Base-by-base conservation (phyloP, 305 asterid species). In the Ilex paraguariensis region DNA sequence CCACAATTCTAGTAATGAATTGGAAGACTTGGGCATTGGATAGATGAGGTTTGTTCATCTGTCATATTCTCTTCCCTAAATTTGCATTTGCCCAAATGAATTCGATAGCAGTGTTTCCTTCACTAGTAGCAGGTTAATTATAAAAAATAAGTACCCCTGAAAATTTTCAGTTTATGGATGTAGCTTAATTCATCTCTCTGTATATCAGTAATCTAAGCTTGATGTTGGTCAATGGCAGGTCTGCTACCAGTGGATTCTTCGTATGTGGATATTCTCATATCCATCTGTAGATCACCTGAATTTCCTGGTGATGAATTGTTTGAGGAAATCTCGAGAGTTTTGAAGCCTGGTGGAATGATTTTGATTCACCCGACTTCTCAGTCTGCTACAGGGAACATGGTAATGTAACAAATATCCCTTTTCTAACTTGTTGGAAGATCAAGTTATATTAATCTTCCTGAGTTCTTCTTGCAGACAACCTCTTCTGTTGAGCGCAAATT, bases 311-410 rank as follows among this genome's bases (percentile, higher is more conserved):
- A 82, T 46, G 72, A 82, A 57, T 59, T 89, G 74, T 78, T 86
- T 70, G 78, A 40, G 14, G 84, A 74, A 63, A 68, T 92, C 49
- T 79, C 77, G 31, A 78, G 84, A 74, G 79, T 80, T 49, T 73
- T 89, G 65, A 92, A 77, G 68, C 95, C 94, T 61, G 88, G 87
- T 62, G 97, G 95, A 75, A 74, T 76, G 51, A 72, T 84, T 65
- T 67, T 81, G 65, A 70, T 84, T 64, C 57, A 73, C 63, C 55
- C 68, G 61, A 42, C 77, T 65, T 77, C 84, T 70, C 81, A 81
- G 51, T 63, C 87, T 67, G 69, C 62, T 28, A 50, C 57, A 31
- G 73, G 62, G 65, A 74, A 74, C 66, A 60, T 6, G 81, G 94
- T 82, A 75, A 63, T 55, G 59, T 56, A 51, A 42, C 59, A 7